Evolutionary conservation across 192 early-diverging fungal species (phyloP).

Genomic region (Backusella macrospora): DNA sequence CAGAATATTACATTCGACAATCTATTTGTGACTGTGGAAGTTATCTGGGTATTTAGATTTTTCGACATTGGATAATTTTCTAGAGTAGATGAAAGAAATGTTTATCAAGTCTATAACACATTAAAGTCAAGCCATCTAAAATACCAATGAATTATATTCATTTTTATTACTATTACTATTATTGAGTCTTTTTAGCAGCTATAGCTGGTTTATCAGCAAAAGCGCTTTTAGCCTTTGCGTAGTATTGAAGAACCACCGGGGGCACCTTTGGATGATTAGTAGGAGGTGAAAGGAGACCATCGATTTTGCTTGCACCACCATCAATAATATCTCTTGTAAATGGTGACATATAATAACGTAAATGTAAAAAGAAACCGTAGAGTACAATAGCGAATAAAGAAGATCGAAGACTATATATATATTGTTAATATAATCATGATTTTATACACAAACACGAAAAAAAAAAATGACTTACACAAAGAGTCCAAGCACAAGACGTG

Average conservation of each 20-base stretch:
- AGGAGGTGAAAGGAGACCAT: slow-evolving; percentile 24
- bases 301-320: neutral
- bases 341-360: slow-evolving; percentile 50
- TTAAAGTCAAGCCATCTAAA: no score
- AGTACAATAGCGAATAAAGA: slow-evolving; percentile 47
- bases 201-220: neutral
- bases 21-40: no score
- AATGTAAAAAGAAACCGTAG: slow-evolving; percentile 71
- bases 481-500: slow-evolving; percentile 54
- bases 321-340: slow-evolving; percentile 18
- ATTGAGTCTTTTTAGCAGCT: neutral
- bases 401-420: slow-evolving; percentile 27
- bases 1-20: no score
- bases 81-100: no score
- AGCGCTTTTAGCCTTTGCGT: slow-evolving; percentile 10
- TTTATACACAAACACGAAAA: neutral
- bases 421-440: neutral
- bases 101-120: no score
- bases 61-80: no score
- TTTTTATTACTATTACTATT: no score
- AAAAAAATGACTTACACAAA: slow-evolving; percentile 47
- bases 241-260: slow-evolving; percentile 29
- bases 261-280: slow-evolving; percentile 30
- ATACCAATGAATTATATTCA: no score
- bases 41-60: no score